These are phyloP conservation scores for Mercurialis annua DNA, from an alignment of 345 rosid species.

Conservation along the genomic window DNA sequence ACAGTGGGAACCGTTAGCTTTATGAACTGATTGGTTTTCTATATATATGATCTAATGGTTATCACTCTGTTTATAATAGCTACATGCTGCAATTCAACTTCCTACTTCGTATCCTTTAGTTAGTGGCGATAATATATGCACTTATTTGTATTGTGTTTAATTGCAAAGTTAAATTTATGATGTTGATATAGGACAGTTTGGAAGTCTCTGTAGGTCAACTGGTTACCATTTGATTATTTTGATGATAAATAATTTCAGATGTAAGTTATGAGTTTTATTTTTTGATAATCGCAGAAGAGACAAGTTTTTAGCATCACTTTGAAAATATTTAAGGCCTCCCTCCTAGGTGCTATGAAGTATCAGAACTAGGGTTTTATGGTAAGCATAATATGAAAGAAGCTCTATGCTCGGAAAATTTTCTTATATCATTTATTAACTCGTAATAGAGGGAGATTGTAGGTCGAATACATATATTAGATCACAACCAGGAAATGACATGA, in stretches of 20 bases:
- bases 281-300: background rate
- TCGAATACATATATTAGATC: background rate
- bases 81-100: background rate
- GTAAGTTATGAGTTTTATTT: background rate
- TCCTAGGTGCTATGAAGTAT: background rate
- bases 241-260: background rate
- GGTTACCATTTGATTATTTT: background rate
- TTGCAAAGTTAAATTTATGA: background rate
- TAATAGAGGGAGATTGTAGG: background rate
- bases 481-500: background rate
- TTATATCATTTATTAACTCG: background rate
- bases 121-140: background rate
- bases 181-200: background rate
- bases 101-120: background rate
- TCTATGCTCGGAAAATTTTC: background rate
- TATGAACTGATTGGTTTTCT: background rate
- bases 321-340: background rate
- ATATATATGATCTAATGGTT: background rate
- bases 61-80: background rate
- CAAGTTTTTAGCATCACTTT: background rate
- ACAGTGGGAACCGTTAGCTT: background rate
- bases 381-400: background rate
- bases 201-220: background rate
- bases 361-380: background rate
- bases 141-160: background rate